Evolutionary conservation across 202 grass and related monocot genomes (phyloP), one percentile per base, ranked within the genome.

Genomic region (Panicum virgatum): DNA sequence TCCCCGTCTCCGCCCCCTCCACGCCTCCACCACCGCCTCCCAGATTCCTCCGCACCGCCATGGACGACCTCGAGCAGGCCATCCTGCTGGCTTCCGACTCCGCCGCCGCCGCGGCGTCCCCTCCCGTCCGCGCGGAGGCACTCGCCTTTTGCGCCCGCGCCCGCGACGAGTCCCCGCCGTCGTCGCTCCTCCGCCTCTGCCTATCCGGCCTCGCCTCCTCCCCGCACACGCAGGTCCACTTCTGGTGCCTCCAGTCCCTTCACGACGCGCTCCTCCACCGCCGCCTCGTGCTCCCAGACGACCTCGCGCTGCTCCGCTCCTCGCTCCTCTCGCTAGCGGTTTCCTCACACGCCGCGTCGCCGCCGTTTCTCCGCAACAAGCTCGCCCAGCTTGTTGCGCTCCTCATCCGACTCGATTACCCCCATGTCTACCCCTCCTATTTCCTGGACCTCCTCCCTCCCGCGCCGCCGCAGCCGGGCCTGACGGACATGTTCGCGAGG

Each of bases 11-110:
- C 47, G 9, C 43, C 78, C 30, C 60, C 32, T n/a, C n/a, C n/a
- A n/a, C n/a, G n/a, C 60, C 30, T 38, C 66, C 30, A 30, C 72
- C 18, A 7, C 74, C 2, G 45, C 59, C 25, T 42, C 51, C 42
- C 82, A 77, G 72, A 85, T 71, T 89, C 67, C 57, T 76, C 62
- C 62, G 32, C 44, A 36, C 85, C 85, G 64, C 90, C 84, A 98
- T 98, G 96, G 90, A 98, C 79, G 96, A 98, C 75, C 90, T 98
- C 44, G 92, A 98, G 88, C 82, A 90, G 87, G 96, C 92, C 76
- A 98, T 98, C 66, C 78, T 95, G 59, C 79, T 98, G 27, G 87
- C 83, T 9, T 91, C 90, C 76, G 92, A 98, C 48, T 86, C 86
- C 30, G 86, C 59, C 44, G 81, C 79, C 12, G 83, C 76, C 37